These are phyloP conservation scores for Amaranthus palmeri DNA, from an alignment of 148 eudicot genomes.

Conservation along the genomic window DNA sequence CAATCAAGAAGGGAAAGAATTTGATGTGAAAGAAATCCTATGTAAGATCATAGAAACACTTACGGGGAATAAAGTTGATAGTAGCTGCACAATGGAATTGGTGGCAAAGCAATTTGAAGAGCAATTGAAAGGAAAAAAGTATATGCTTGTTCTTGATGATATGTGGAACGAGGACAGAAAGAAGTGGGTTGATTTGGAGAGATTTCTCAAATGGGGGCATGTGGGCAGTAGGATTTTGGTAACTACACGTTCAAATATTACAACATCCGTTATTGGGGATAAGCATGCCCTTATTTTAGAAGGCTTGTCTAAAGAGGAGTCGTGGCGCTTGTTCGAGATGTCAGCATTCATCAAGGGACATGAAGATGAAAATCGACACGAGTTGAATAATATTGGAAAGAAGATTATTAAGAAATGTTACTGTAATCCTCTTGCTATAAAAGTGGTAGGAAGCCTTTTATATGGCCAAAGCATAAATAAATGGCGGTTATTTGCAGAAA, in stretches of 20 bases:
- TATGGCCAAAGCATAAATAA: not conserved
- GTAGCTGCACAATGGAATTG: not conserved
- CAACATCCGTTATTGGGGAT: not conserved
- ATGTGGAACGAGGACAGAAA: not conserved
- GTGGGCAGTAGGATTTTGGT: not conserved
- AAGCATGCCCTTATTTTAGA: not conserved
- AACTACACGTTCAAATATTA: not conserved
- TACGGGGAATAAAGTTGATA: conserved; percentile 11
- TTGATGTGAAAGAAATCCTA: conserved; percentile 10
- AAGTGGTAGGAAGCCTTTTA: not conserved
- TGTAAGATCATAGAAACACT: conserved; percentile 7
- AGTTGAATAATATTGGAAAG: not conserved
- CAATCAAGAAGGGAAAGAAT: conserved; percentile 11
- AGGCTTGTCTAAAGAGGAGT: not conserved
- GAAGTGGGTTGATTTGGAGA: not conserved
- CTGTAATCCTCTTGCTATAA: not conserved
- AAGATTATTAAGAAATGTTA: not conserved
- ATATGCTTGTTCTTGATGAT: not conserved
- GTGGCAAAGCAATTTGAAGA: not conserved
- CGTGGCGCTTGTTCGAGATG: not conserved
- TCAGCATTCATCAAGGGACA: not conserved
- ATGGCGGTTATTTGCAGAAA: not conserved
- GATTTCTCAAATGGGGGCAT: not conserved
- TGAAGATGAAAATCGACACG: not conserved
- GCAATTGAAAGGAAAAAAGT: not conserved